Percentiles rank a stretch among this genome's conserved stretches.
These are phyloP conservation scores for Aspergillus panamensis DNA, from an alignment of 495 filamentous ascomycete species.

Conservation along the genomic window DNA sequence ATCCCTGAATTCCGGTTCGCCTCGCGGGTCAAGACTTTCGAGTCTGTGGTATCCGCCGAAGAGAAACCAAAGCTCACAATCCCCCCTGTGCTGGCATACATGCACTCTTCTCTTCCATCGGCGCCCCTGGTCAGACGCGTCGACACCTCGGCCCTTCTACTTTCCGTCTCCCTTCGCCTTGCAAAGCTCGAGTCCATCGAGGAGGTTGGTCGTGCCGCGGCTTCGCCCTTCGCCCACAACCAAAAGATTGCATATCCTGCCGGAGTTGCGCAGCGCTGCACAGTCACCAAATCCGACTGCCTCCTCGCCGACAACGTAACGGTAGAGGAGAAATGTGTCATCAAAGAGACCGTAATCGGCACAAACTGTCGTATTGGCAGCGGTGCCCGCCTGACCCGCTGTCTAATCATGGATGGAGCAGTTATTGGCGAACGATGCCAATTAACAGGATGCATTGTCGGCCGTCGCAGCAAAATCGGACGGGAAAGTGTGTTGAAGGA, in stretches of 20 bases:
- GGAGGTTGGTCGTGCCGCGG: conserved; percentile 51
- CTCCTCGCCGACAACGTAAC: conserved; percentile 82
- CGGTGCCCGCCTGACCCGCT: conserved; percentile 74
- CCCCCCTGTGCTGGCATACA: conserved; percentile 74
- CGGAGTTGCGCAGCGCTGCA: conserved; percentile 68
- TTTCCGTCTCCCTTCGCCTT: conserved; percentile 77
- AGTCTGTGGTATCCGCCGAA: conserved; percentile 16
- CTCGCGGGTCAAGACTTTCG: conserved; percentile 39
- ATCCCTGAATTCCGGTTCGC: conserved; percentile 34
- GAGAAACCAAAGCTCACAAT: conserved; percentile 33
- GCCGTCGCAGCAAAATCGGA: conserved; percentile 69
- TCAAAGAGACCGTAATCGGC: conserved; percentile 86
- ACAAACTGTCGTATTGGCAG: conserved; percentile 77
- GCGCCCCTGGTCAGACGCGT: conserved; percentile 74
- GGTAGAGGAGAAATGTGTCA: conserved; percentile 74
- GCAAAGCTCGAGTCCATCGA: conserved; percentile 72
- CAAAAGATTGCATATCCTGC: conserved; percentile 78
- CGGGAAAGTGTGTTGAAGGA: conserved; percentile 73
- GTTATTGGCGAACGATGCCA: conserved; percentile 72
- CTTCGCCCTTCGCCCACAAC: conserved; percentile 69
- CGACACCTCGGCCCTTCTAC: conserved; percentile 77
- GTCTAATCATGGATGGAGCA: conserved; percentile 87
- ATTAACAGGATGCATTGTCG: conserved; percentile 79
- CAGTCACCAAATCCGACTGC: conserved; percentile 70
- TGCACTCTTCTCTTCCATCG: conserved; percentile 54